These are phyloP conservation scores for Plasmodium falciparum DNA, from an alignment of 169 alveolate genomes.

Conservation along the genomic window DNA sequence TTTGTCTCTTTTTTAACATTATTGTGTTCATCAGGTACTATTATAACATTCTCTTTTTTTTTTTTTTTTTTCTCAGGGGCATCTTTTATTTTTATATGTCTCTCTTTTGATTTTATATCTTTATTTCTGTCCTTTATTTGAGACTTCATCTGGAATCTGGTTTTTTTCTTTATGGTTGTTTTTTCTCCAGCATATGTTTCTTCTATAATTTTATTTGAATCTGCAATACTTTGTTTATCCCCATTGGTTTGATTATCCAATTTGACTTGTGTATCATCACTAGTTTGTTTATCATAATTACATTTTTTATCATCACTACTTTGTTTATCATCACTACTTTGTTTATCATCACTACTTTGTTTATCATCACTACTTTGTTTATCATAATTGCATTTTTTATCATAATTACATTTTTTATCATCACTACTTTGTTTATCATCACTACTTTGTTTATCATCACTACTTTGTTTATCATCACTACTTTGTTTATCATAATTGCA, in stretches of 20 bases:
- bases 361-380: background rate
- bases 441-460: background rate
- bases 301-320: background rate
- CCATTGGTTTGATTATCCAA: background rate
- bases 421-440: no score
- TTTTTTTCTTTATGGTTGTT: background rate
- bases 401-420: no score
- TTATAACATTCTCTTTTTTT: background rate
- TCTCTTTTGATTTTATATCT: background rate
- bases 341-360: background rate
- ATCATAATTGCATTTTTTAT: no score
- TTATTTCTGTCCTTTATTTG: background rate
- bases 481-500: background rate
- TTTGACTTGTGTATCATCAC: background rate
- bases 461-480: background rate
- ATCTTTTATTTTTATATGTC: background rate
- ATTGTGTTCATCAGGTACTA: background rate
- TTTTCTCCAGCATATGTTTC: background rate
- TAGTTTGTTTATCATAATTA: background rate
- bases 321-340: background rate
- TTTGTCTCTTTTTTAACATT: background rate
- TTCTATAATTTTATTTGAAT: no score
- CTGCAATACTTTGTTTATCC: no score
- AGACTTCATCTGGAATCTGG: background rate
- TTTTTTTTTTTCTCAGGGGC: slow-evolving; percentile 1